These are phyloP conservation scores for Brassica hybrid DNA, from an alignment of 441 rosid species.

Conservation along the genomic window DNA sequence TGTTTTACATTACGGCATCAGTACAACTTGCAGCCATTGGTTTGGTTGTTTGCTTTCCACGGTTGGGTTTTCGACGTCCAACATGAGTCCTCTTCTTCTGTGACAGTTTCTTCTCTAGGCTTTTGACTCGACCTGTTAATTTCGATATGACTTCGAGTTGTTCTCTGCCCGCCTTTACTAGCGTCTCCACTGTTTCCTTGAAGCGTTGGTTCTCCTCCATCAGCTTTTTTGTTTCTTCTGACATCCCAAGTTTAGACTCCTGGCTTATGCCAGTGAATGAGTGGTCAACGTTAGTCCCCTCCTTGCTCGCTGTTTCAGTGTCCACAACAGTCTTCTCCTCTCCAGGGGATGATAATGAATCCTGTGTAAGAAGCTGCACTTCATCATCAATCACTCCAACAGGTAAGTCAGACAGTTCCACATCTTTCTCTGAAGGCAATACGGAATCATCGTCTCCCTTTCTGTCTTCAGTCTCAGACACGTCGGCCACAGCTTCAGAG, in stretches of 20 bases:
- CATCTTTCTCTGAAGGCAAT: slow-evolving; percentile 15
- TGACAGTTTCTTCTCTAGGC: slow-evolving; percentile 59
- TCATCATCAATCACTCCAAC: slow-evolving; percentile 20
- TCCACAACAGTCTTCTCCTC: slow-evolving; percentile 25
- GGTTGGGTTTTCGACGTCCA: not conserved
- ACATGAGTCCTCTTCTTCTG: slow-evolving; percentile 37
- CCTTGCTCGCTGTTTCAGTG: not conserved
- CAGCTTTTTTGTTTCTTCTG: slow-evolving; percentile 40
- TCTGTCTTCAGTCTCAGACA: slow-evolving; percentile 5
- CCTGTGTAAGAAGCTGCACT: slow-evolving; percentile 10
- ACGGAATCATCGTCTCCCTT: not conserved
- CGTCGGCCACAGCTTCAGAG: not conserved
- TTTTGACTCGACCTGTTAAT: slow-evolving; percentile 59
- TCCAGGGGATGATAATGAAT: slow-evolving; percentile 1
- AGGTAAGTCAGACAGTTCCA: slow-evolving; percentile 20
- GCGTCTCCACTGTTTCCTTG: slow-evolving; percentile 59
- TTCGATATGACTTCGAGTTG: slow-evolving; percentile 60
- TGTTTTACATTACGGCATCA: not conserved
- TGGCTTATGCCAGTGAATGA: not conserved
- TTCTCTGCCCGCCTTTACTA: slow-evolving; percentile 64
- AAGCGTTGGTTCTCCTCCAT: slow-evolving; percentile 60
- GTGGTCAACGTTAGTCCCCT: not conserved
- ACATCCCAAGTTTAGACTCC: not conserved
- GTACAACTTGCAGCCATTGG: not conserved
- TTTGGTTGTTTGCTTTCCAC: slow-evolving; percentile 18